These are phyloP conservation scores for Trichosporon coremiiforme DNA, from an alignment of 1,284 basidiomycete species.

Conservation along the genomic window DNA sequence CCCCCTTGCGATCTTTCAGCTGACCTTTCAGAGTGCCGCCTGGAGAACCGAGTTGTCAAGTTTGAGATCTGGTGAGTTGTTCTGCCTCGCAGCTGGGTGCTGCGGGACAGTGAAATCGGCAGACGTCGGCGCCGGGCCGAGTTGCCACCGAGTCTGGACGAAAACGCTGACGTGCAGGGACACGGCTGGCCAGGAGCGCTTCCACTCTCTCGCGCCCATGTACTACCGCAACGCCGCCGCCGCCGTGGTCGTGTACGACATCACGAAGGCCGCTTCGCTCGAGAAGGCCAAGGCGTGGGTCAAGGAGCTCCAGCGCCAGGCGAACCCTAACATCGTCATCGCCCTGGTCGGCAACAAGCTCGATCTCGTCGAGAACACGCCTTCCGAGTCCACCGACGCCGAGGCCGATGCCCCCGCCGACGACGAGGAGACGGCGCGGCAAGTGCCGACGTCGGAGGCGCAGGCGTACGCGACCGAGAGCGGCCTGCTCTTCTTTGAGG, in stretches of 20 bases:
- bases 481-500: conserved; percentile 94
- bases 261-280: conserved; percentile 78
- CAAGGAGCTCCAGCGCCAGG: conserved; percentile 97
- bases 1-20: not conserved
- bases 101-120: not conserved
- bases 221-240: conserved; percentile 99
- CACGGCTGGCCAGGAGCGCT: conserved; percentile 56
- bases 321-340: conserved; percentile 98
- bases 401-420: conserved; percentile 41
- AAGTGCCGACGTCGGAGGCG: conserved; percentile 90
- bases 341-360: conserved; percentile 94
- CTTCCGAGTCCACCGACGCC: conserved; percentile 66
- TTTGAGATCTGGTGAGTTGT: conserved; percentile 57
- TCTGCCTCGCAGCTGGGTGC: not conserved
- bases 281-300: conserved; percentile 99
- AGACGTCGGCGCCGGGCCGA: not conserved
- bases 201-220: conserved; percentile 70
- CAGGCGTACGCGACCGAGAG: conserved; percentile 94
- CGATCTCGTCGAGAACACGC: conserved; percentile 75
- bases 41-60: conserved; percentile 58
- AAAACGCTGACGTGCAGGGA: conserved; percentile 41
- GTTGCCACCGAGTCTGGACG: conserved; percentile 18
- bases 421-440: conserved; percentile 61
- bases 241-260: conserved; percentile 94
- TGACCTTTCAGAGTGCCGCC: conserved; percentile 51